Evolutionary conservation across 345 rosid genomes (phyloP).

Genomic region (Eucalyptus tenuipes): DNA sequence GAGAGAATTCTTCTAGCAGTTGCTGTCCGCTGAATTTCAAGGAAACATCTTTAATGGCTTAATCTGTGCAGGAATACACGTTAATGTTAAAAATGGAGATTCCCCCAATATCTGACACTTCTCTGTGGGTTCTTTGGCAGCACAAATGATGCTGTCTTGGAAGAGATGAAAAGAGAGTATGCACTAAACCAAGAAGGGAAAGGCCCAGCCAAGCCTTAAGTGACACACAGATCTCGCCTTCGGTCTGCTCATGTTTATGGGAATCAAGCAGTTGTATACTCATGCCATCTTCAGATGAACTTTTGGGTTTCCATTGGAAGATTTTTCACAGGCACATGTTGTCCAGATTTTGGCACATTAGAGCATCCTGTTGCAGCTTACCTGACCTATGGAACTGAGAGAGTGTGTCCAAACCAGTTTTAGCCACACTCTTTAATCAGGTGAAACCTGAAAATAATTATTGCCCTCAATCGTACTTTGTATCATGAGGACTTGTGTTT

Average conservation of each 20-base stretch:
- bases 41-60: background rate
- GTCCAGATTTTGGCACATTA: background rate
- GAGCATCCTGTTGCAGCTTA: background rate
- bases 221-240: background rate
- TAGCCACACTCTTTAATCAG: background rate
- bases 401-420: background rate
- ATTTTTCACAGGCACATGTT: background rate
- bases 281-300: background rate
- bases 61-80: background rate
- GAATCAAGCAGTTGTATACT: background rate
- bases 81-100: background rate
- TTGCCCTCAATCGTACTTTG: background rate
- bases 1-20: background rate
- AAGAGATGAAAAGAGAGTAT: slow-evolving; percentile 84
- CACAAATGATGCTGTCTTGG: slow-evolving; percentile 78
- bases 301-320: background rate
- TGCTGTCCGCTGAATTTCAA: background rate
- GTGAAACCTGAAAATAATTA: background rate
- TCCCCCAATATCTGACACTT: background rate
- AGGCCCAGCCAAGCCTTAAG: slow-evolving; percentile 12
- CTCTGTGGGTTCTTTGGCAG: slow-evolving; percentile 22
- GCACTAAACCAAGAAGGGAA: slow-evolving; percentile 53
- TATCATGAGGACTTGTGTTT: background rate
- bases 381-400: background rate
- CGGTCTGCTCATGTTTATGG: background rate